Percentiles rank a stretch among this genome's conserved stretches.
These are phyloP conservation scores for Astraeus odoratus DNA, from an alignment of 768 basidiomycete genomes.

Conservation along the genomic window DNA sequence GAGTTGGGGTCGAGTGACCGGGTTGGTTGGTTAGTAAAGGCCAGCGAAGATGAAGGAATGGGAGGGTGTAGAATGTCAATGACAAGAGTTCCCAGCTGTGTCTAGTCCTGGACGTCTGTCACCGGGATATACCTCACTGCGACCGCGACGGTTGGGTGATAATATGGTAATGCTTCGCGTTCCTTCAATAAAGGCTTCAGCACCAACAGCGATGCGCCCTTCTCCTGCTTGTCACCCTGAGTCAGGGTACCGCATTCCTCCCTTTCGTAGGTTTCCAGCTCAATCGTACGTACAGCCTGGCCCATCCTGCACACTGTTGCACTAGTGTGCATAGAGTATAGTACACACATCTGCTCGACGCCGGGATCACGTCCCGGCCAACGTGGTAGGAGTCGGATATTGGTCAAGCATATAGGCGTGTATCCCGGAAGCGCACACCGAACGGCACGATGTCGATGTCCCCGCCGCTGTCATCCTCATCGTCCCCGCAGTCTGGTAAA, in stretches of 20 bases:
- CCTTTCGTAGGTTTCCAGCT: not conserved
- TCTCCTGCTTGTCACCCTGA: conserved; percentile 14
- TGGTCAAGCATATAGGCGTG: conserved; percentile 44
- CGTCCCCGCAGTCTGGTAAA: conserved; percentile 12
- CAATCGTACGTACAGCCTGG: not conserved
- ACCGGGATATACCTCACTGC: conserved; percentile 75
- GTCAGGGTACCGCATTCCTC: conserved; percentile 3
- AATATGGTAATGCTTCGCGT: conserved; percentile 65
- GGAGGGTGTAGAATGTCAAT: conserved; percentile 32
- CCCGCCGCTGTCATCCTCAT: conserved; percentile 20
- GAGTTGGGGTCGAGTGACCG: conserved; percentile 45
- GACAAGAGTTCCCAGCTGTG: conserved; percentile 9
- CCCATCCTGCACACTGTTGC: too few species aligned
- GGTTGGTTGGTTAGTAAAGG: conserved; percentile 27
- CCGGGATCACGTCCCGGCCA: conserved; percentile 71
- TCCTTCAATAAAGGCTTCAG: conserved; percentile 50
- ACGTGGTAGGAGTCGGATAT: conserved; percentile 67
- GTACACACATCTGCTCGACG: conserved; percentile 72
- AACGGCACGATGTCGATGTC: conserved; percentile 34
- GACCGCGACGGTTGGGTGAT: too few species aligned
- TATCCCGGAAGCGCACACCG: conserved; percentile 33
- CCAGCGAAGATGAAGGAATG: conserved; percentile 47
- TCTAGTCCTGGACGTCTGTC: conserved; percentile 41
- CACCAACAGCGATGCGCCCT: conserved; percentile 35
- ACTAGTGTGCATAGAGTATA: conserved; percentile 38